Evolutionary conservation across 2,329 filamentous ascomycete genomes (phyloP), one percentile per base, ranked within the genome.

Genomic region (Pleoardoris graminearum): DNA sequence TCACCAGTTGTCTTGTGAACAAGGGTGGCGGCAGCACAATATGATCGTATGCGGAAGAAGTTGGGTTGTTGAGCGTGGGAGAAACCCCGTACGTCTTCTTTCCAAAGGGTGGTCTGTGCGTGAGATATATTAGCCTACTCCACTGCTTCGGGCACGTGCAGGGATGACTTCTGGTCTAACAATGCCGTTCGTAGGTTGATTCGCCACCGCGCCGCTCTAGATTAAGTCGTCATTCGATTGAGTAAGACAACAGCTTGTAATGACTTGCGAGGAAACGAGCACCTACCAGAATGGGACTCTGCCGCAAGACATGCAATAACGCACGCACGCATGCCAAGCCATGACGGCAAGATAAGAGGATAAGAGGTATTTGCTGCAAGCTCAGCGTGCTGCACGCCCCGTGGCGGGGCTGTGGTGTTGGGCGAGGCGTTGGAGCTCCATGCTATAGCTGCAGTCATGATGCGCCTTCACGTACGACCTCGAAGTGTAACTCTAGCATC

Each of bases 81-180:
- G 17, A 51, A 57, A 50, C 58, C 59, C 57, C 52, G 59, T 60
- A 57, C 57, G 52, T 16, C 35, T 51, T 21, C 37, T 41, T 48
- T 32, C 36, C 42, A 32, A 32, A 36, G 37, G 50, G 61, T 53
- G 44, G 44, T 21, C 59, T 53, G 60, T 63, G 62, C 62, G 36
- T 47, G 43, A 10, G 22, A 54, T 61, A 63, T 63, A 65, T 66
- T 66, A 65, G 57, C 54, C 61, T 46, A 25, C 48, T 57, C 60
- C 60, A 38, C 33, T 42, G 23, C 30, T 38, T 46, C 49, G 58
- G 60, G 53, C 39, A 36, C 49, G 36, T 38, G 12, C 54, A 50
- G 48, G 55, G 55, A 47, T 57, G 27, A 38, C 48, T 14, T 51
- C 47, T 46, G 48, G 36, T n/a, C 27, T 43, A 49, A 51, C 35